Conservation (phyloP, 2,329 filamentous ascomycete species). For the Epicoccum nigrum region DNA sequence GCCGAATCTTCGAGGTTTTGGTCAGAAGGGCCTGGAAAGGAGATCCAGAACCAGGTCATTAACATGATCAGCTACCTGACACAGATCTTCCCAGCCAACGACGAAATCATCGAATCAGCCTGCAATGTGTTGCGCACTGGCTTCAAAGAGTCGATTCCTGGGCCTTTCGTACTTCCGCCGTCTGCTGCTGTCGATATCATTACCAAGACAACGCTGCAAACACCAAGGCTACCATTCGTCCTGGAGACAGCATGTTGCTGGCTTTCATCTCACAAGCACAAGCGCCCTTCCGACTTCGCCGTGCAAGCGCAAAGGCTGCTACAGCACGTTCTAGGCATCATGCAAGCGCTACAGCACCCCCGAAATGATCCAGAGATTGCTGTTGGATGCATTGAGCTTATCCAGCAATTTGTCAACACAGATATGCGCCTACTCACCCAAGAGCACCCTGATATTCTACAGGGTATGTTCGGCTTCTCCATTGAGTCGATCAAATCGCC, state of each 20-base stretch:
- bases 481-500: conserved; percentile 72
- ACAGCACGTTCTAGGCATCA: conserved; percentile 66
- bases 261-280: conserved; percentile 51
- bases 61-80: conserved; percentile 58
- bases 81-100: conserved; percentile 63
- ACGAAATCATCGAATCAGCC: conserved; percentile 73
- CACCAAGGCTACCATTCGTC: conserved; percentile 70
- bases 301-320: conserved; percentile 49
- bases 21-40: conserved; percentile 55
- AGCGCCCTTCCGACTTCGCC: conserved; percentile 48
- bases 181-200: conserved; percentile 71
- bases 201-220: conserved; percentile 62
- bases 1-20: conserved; percentile 52
- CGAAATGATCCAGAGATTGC: conserved; percentile 73
- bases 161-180: conserved; percentile 77
- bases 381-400: conserved; percentile 75
- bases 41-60: conserved; percentile 59
- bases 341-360: conserved; percentile 67
- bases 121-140: conserved; percentile 75
- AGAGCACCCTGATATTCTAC: conserved; percentile 62
- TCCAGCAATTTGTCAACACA: conserved; percentile 67
- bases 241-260: conserved; percentile 76
- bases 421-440: conserved; percentile 68
- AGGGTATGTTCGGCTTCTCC: conserved; percentile 74
- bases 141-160: conserved; percentile 74